Evolutionary conservation across 805 yeast species (phyloP).

Genomic region (Yamadazyma paraphyllophila): DNA sequence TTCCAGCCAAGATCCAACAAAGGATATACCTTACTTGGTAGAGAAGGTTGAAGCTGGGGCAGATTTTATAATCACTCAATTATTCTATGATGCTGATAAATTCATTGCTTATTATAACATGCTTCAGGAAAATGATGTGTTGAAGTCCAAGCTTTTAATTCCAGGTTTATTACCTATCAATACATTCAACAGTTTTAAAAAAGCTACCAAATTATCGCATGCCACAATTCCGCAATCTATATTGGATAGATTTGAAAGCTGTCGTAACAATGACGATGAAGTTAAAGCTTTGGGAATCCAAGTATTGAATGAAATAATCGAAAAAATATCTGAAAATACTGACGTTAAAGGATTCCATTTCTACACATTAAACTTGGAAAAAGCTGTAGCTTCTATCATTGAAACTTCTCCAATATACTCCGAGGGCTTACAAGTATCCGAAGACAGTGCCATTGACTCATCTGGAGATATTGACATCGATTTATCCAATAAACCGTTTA

Average conservation of each 20-base stretch:
- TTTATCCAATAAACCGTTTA: slow-evolving; percentile 3
- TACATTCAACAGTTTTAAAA: slow-evolving; percentile 73
- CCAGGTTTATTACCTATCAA: slow-evolving; percentile 94
- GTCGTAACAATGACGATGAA: slow-evolving; percentile 64
- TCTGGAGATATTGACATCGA: slow-evolving; percentile 8
- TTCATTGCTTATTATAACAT: slow-evolving; percentile 62
- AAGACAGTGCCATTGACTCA: slow-evolving; percentile 18
- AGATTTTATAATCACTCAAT: slow-evolving; percentile 85
- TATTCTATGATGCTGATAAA: slow-evolving; percentile 84
- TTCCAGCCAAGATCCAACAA: slow-evolving; percentile 58
- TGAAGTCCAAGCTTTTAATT: slow-evolving; percentile 55
- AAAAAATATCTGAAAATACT: slow-evolving; percentile 47
- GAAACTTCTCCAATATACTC: slow-evolving; percentile 52
- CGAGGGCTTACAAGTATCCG: slow-evolving; percentile 37
- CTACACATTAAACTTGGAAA: slow-evolving; percentile 88
- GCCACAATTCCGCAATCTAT: slow-evolving; percentile 71
- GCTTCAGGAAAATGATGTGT: slow-evolving; percentile 42
- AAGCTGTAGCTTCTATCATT: slow-evolving; percentile 83
- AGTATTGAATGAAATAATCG: slow-evolving; percentile 61
- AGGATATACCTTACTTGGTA: slow-evolving; percentile 75
- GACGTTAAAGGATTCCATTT: slow-evolving; percentile 85
- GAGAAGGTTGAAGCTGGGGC: slow-evolving; percentile 95
- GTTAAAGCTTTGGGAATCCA: slow-evolving; percentile 85
- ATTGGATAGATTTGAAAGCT: slow-evolving; percentile 52
- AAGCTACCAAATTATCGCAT: slow-evolving; percentile 87